Evolutionary conservation across 2,329 filamentous ascomycete genomes (phyloP), one percentile per base, ranked within the genome.

Genomic region (Akanthomyces uredinophilus): DNA sequence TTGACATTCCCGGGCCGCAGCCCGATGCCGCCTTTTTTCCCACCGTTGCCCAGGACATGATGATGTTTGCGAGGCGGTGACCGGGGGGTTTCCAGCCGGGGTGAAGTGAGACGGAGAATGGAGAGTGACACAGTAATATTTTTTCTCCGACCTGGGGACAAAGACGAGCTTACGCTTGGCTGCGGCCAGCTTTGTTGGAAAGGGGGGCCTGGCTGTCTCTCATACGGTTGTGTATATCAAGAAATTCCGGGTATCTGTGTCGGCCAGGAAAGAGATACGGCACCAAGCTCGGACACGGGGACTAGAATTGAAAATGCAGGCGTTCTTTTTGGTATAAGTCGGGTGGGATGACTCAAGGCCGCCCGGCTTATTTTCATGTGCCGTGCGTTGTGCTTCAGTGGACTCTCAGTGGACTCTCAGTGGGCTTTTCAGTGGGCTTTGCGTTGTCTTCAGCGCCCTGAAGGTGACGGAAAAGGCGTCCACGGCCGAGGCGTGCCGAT

Each of bases 41-140:
- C 66, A 73, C 71, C 67, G 70, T 70, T 64, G 64, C 71, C 72
- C 75, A 71, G 65, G 71, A 76, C 79, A 81, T 81, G 67, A 63
- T 67, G 67, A 52, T 59, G 41, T n/a, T 63, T 47, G 39, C 20
- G 43, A 64, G 60, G 64, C 50, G 56, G 67, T 64, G 62, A 61
- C 60, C 59, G 59, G 60, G 59, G 27, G 35, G 24, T 37, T 46
- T 29, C 20, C 22, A 29, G 7, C 35, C 18, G 35, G 29, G 56
- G 20, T 13, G 11, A n/a, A 32, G 41, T 55, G 43, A 24, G 59
- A 41, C 41, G 39, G 49, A 5, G 20, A 37, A 14, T 47, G 29
- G 32, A 18, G 22, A 49, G 27, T 29, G 35, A 18, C 37, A 18
- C 41, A 47, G 56, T 35, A 41, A 14, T 47, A 24, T 24, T 46